Percentiles rank a stretch among this genome's conserved stretches.
Evolutionary conservation across 2,329 filamentous ascomycete species (phyloP).

Genomic region (Pseudohalonectria lignicola): DNA sequence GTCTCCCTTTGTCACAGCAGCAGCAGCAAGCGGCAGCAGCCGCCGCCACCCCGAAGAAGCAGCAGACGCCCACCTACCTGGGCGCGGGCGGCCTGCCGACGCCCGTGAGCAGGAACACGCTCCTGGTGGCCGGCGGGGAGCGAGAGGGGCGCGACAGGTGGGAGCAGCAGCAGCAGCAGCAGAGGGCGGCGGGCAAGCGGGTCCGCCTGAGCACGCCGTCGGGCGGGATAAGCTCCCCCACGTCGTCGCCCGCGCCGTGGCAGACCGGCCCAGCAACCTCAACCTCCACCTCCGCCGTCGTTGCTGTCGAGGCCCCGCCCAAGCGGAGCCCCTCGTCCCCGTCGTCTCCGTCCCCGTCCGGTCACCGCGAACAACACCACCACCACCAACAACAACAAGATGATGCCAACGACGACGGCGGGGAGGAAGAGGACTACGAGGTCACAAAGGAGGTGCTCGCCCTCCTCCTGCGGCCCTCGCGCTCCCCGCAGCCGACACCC

Average conservation of each 20-base stretch:
- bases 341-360: conserved; percentile 28
- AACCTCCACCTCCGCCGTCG: not conserved
- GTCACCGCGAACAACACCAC: not conserved
- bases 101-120: conserved; percentile 1
- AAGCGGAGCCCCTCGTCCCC: not conserved
- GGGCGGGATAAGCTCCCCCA: conserved; percentile 1
- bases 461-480: conserved; percentile 29
- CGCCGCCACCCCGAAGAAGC: conserved; percentile 1
- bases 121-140: not conserved
- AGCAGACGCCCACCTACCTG: no score
- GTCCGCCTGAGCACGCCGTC: conserved; percentile 2
- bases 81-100: conserved; percentile 1
- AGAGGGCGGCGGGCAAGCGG: conserved; percentile 1
- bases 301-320: not conserved
- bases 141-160: not conserved
- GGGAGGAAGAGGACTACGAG: conserved; percentile 16
- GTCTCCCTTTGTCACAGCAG: not conserved
- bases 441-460: conserved; percentile 36
- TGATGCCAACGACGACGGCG: not conserved
- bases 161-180: not conserved
- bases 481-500: not conserved
- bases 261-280: no score
- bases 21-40: not conserved
- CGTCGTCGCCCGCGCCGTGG: not conserved
- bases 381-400: no score